Evolutionary conservation across 139 green algal species (phyloP), one percentile per base, ranked within the genome.

Genomic region (Zygnema cylindricum): DNA sequence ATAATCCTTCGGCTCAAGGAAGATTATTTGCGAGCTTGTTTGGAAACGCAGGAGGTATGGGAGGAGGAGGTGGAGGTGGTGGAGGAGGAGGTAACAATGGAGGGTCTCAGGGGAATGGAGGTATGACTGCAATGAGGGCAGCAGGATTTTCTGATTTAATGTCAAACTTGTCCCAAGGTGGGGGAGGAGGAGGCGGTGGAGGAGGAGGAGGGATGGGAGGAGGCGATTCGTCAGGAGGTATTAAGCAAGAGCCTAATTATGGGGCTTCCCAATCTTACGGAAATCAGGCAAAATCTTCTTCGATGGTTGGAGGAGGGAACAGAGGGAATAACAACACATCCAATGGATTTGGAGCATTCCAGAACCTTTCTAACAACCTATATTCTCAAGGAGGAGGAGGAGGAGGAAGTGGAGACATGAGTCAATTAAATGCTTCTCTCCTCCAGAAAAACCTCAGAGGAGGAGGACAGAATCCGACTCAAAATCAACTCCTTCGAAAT

Each of bases 21-120:
- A 79, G 71, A 54, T 16, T 79, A 3, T 79, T 79, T 79, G 71
- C 71, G 38, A 79, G 71, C 21, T 79, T 79, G 71, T 16, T 79
- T 79, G 36, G 36, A 79, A 79, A 79, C 16, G 36, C 36, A 16
- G 71, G 36, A 3, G 7, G 11, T 54, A 3, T 79, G 71, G 11
- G 21, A 16, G 16, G 16, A 3, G 3, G 7, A 43, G 36, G 7
- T 41, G 71, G 71, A 41, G 38, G 38, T 3, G 71, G 11, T 79
- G 71, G 71, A 30, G 57, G 57, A 25, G 57, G 57, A 30, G 57
- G 30, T 30, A 73, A 30, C 21, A 79, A 79, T 79, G 71, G 11
- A n/a, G 16, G 16, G 7, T 63, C 49, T 63, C 49, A 7, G 16
- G 49, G 49, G 7, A 16, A 16, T 40, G 36, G 38, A 41, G 21